A percentile compares a stretch with the other conserved stretches of the same genome.
These are phyloP conservation scores for Cadophora sp. DNA, from an alignment of 2,329 filamentous ascomycete genomes.

Conservation along the genomic window DNA sequence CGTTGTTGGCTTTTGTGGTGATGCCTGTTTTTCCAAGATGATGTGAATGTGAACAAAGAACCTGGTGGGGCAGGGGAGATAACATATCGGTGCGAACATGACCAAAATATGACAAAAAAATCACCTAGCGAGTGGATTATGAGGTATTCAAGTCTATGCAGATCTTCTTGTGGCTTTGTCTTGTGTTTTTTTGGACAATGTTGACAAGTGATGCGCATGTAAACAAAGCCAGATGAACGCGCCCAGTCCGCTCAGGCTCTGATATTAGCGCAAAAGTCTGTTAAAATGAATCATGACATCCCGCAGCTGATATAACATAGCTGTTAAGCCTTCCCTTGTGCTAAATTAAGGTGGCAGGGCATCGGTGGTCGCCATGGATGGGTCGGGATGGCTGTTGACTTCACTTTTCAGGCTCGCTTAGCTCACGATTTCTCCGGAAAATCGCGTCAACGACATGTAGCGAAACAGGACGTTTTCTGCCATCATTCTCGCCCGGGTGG, in stretches of 20 bases:
- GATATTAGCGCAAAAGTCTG: neutral
- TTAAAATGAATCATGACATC: neutral
- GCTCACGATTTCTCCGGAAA: neutral
- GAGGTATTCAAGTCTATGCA: too few species aligned
- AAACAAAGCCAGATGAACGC: neutral
- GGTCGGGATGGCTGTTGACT: neutral
- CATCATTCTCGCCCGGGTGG: neutral
- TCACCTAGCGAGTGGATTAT: too few species aligned
- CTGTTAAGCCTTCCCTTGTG: neutral
- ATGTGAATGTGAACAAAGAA: too few species aligned
- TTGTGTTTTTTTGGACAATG: too few species aligned
- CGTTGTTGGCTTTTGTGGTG: too few species aligned
- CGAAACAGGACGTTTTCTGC: neutral
- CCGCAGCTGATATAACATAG: too few species aligned
- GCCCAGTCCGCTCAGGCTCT: neutral
- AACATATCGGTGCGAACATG: too few species aligned
- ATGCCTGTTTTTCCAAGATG: too few species aligned
- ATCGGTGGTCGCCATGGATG: neutral
- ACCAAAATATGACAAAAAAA: too few species aligned
- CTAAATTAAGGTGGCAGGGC: neutral
- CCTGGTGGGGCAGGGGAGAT: too few species aligned
- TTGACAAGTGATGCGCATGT: neutral
- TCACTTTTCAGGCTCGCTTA: conserved; percentile 7
- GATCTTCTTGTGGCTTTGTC: too few species aligned
- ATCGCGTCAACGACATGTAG: neutral